phyloP scores from a whole-genome alignment of 768 basidiomycete genomes.

The Rhodotorula diobovata region DNA sequence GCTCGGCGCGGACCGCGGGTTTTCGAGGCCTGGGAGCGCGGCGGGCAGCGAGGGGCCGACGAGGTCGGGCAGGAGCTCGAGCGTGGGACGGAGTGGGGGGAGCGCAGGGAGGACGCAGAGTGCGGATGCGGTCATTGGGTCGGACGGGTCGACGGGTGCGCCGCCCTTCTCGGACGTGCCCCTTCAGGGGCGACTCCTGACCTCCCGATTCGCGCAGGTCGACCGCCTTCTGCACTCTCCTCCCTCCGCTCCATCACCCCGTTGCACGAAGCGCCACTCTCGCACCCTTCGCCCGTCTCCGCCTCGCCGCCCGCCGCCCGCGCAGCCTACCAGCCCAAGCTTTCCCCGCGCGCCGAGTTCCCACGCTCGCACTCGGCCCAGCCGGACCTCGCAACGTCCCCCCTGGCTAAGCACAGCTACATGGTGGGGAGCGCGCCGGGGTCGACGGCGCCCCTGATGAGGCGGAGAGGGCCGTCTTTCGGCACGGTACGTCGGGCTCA shows the following conservation, averaged over 20 bases:
- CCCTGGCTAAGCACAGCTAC: neutral
- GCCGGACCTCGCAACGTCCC: neutral
- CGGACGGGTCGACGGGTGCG: neutral
- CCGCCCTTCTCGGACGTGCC: neutral
- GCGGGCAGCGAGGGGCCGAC: neutral
- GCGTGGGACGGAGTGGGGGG: neutral
- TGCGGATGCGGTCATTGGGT: neutral
- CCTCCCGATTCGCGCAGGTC: slow-evolving; percentile 4
- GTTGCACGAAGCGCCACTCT: neutral
- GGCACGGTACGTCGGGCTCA: slow-evolving; percentile 10
- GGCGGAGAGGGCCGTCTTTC: neutral
- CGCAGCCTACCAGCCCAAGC: neutral
- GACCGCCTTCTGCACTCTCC: slow-evolving; percentile 23
- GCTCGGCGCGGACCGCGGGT: neutral
- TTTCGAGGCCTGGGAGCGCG: neutral
- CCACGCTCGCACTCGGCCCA: neutral
- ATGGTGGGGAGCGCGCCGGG: slow-evolving; percentile 13
- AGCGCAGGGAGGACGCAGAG: neutral
- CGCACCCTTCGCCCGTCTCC: neutral
- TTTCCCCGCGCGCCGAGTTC: neutral
- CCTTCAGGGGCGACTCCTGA: neutral
- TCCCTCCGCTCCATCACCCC: slow-evolving; percentile 29
- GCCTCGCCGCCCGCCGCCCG: neutral
- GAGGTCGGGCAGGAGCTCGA: neutral
- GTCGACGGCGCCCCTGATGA: neutral